Evolutionary conservation across 768 basidiomycete genomes (phyloP).

Genomic region (Boletus vinaceobasis): DNA sequence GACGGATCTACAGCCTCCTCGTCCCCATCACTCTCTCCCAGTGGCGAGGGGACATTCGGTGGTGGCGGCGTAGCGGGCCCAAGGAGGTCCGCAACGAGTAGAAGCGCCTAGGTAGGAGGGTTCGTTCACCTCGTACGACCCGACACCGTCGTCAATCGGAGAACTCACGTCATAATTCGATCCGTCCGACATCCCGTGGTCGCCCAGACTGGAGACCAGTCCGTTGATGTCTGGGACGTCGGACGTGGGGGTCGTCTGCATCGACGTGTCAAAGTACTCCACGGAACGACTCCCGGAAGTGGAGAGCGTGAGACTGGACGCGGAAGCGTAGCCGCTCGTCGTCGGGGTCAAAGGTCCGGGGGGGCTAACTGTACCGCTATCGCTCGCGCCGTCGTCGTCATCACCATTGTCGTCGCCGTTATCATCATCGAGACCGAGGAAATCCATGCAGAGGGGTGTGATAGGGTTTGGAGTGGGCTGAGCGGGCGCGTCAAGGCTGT

Average conservation of each 20-base stretch:
- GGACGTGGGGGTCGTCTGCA: conserved; percentile 30
- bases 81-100: conserved; percentile 58
- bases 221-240: conserved; percentile 61
- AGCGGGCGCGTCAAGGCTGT: conserved; percentile 25
- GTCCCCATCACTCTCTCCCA: conserved; percentile 10
- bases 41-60: neutral
- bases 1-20: conserved; percentile 1
- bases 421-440: conserved; percentile 24
- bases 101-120: conserved; percentile 46
- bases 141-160: conserved; percentile 21
- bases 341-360: conserved; percentile 32
- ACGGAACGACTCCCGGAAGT: conserved; percentile 22
- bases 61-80: conserved; percentile 43
- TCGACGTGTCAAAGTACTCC: conserved; percentile 26
- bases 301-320: conserved; percentile 28
- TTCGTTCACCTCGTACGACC: conserved; percentile 20
- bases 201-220: conserved; percentile 54
- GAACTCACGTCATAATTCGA: conserved; percentile 63
- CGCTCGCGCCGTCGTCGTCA: conserved; percentile 26
- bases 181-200: conserved; percentile 42
- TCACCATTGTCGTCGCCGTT: conserved; percentile 13
- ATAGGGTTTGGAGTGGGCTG: conserved; percentile 7
- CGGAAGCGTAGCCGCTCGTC: conserved; percentile 24
- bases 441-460: conserved; percentile 20
- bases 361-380: conserved; percentile 32